Base-by-base conservation (phyloP, 306 rosid species). In the Parietaria judaica region DNA sequence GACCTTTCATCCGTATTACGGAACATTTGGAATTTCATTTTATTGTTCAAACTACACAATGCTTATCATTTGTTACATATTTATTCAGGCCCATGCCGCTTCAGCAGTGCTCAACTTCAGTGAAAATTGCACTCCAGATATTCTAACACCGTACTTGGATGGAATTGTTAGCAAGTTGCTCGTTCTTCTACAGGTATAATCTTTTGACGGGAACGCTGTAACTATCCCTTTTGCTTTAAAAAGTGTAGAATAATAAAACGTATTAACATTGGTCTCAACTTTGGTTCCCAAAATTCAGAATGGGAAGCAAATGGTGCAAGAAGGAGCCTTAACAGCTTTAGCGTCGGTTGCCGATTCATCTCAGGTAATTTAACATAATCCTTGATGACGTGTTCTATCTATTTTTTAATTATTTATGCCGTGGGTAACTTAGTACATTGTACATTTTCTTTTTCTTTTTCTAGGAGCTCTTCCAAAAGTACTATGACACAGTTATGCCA, bases 261-360 rank as follows among this genome's bases (percentile, higher is more conserved):
- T 58, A 44, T 17, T 54, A 14, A 47, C 15, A 11, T 16, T 14
- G 56, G 16, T 63, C 60, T 70, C 34, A 31, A 64, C 63, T 17
- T 66, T 51, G 48, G 14, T 77, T 56, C 61, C 56, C 31, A 23
- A 62, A 14, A 51, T 72, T 72, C 79, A 94, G 97, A 89, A 89
- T 68, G 95, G 97, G 54, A 94, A 89, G 76, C 99, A 94, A 79
- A 89, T 94, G 99, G 99, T 94, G 71, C 97, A 94, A 82, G 99
- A 94, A 73, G 99, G 99, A 37, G 99, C 99, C 56, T 76, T 94
- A 72, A 94, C 99, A 62, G 97, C 97, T 67, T 79, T 94, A 74
- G 99, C 99, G 62, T 94, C 99, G 44, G 99, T 89, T 65, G 99
- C 99, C 7, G 99, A 94, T 84, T 94, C 99, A 66, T 89, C 99